phyloP scores from a whole-genome alignment of 495 filamentous ascomycete species.

The Podospora conica region DNA sequence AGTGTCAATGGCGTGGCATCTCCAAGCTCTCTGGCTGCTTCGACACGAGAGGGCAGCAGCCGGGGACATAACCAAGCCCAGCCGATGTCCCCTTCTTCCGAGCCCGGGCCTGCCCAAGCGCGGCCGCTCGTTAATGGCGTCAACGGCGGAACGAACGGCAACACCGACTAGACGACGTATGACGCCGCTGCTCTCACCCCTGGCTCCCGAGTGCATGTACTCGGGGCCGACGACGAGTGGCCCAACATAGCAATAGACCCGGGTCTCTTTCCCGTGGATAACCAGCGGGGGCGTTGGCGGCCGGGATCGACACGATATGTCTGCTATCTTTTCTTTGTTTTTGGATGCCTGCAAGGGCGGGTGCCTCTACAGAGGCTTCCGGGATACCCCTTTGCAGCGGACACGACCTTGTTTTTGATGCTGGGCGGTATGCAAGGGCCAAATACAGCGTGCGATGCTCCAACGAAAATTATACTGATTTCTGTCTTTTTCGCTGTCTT shows the following conservation, averaged over 20 bases:
- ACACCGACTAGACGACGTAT: background rate
- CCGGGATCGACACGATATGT: background rate
- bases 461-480: background rate
- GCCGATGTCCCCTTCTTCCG: conserved; percentile 30
- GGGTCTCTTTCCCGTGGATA: background rate
- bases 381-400: background rate
- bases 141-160: conserved; percentile 10
- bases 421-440: background rate
- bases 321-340: background rate
- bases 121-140: conserved; percentile 27
- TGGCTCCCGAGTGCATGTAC: background rate
- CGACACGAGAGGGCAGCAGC: background rate
- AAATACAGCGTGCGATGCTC: background rate
- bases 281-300: background rate
- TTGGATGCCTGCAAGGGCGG: background rate
- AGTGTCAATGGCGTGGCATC: conserved; percentile 20
- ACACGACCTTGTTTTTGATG: background rate
- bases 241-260: conserved; percentile 11
- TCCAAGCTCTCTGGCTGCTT: conserved; percentile 10
- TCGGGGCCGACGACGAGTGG: background rate
- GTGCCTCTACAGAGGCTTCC: background rate
- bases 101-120: conserved; percentile 23
- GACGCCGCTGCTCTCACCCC: background rate
- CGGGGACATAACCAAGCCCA: conserved; percentile 13
- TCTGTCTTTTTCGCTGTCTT: background rate